Evolutionary conservation across 306 rosid genomes (phyloP), one percentile per base, ranked within the genome.

Genomic region (Prunus salicina): DNA sequence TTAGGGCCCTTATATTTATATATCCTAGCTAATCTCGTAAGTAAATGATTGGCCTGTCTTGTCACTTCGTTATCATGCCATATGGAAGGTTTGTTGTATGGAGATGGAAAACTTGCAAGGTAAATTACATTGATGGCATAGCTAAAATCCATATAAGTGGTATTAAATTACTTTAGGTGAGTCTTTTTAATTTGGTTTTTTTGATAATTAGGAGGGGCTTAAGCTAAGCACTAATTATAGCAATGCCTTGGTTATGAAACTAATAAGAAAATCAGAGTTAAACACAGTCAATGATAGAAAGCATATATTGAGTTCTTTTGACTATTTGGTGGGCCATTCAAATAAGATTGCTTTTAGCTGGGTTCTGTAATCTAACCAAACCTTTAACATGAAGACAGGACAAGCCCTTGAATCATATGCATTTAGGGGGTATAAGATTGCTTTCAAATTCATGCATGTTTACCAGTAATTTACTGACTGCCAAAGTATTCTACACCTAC

Each of bases 71-170:
- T 69, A 51, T 69, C 60, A 41, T n/a, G 45, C 62, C 74, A 22
- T 20, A 32, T 70, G 58, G 30, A 50, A 19, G 30, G 14, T 49
- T 9, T 9, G 38, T 69, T 45, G 20, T 12, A 62, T 67, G 61
- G 65, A 63, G 76, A 72, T 57, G 51, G 61, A 64, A 79, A 68
- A 78, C 86, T 81, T 81, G 72, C 73, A 67, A 41, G 81, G 79
- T 69, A 85, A 76, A 78, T 55, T 63, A 67, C 58, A 50, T 58
- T 78, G 64, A 70, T 76, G 52, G 25, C 8, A 49, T 8, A 45
- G 20, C 13, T 25, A 62, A 62, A 13, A 14, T 12, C 34, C 64
- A 20, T 15, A 28, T 14, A 18, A 18, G 24, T 52, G 58, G 58
- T 18, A 52, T 52, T 15, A 52, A 52, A 52, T 49, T 49, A 49